A percentile compares a stretch with the other conserved stretches of the same genome.
Conservation (phyloP, 2,329 filamentous ascomycete genomes). For the Dactylellina parvicollis region DNA sequence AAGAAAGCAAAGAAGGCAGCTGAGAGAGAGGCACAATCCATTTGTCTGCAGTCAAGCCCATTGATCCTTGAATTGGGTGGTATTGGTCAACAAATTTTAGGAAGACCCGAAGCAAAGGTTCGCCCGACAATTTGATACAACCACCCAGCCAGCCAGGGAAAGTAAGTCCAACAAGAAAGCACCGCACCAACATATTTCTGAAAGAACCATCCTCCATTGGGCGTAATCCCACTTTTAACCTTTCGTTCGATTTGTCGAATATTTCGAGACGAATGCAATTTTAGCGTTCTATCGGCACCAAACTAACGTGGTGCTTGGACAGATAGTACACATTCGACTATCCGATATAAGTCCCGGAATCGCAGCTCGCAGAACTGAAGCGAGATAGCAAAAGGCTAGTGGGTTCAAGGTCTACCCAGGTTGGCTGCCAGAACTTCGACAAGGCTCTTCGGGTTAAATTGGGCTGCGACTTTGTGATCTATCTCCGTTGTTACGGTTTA, state of each 20-base stretch:
- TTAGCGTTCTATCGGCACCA: conserved; percentile 43
- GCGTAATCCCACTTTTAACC: conserved; percentile 31
- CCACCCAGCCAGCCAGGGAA: conserved; percentile 41
- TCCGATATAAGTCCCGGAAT: conserved; percentile 51
- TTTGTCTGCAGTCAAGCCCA: conserved; percentile 32
- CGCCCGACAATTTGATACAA: conserved; percentile 52
- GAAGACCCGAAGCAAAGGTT: conserved; percentile 49
- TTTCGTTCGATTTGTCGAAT: conserved; percentile 26
- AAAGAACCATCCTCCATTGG: conserved; percentile 44
- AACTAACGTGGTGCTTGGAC: conserved; percentile 27
- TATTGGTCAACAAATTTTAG: conserved; percentile 52
- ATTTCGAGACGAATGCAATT: conserved; percentile 43
- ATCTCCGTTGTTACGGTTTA: conserved; percentile 15
- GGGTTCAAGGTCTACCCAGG: conserved; percentile 27
- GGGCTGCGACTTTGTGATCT: conserved; percentile 22
- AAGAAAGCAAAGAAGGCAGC: conserved; percentile 48
- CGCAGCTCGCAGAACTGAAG: conserved; percentile 32
- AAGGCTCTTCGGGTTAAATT: conserved; percentile 41
- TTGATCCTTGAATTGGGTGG: conserved; percentile 46
- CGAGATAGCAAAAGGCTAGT: conserved; percentile 43
- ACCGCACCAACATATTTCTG: conserved; percentile 48
- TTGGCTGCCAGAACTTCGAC: conserved; percentile 16
- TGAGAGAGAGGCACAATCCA: conserved; percentile 37
- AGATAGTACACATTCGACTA: conserved; percentile 18
- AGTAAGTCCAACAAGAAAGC: conserved; percentile 55